phyloP scores from a whole-genome alignment of 768 basidiomycete species.

The Suillus placidus region DNA sequence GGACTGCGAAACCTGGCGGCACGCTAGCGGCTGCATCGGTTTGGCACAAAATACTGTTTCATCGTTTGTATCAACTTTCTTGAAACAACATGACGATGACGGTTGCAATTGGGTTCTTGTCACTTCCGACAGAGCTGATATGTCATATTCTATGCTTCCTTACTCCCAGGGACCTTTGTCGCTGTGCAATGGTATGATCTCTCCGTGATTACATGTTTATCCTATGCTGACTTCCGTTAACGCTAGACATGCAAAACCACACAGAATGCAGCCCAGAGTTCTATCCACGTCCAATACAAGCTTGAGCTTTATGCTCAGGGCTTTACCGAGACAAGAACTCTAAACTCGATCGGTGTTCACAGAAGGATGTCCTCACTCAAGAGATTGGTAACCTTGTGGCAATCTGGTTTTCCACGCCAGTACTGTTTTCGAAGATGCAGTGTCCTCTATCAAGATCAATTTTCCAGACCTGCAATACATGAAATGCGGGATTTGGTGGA shows the following conservation, averaged over 20 bases:
- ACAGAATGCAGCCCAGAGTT: background rate
- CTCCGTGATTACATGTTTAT: background rate
- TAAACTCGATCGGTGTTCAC: background rate
- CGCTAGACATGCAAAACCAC: background rate
- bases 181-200: background rate
- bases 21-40: background rate
- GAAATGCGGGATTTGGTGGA: slow-evolving; percentile 6
- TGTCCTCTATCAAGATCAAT: background rate
- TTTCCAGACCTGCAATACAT: too few relatives aligned
- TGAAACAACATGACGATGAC: background rate
- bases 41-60: background rate
- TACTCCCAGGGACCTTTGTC: background rate
- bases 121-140: background rate
- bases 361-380: slow-evolving; percentile 1
- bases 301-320: slow-evolving; percentile 1
- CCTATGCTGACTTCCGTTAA: background rate
- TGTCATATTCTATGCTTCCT: background rate
- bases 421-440: background rate
- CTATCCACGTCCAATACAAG: background rate
- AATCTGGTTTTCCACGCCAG: background rate
- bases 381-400: background rate
- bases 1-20: background rate
- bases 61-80: background rate
- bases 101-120: background rate
- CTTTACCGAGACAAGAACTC: background rate